Conservation (phyloP, 306 rosid species). For the Corylus avellana region DNA sequence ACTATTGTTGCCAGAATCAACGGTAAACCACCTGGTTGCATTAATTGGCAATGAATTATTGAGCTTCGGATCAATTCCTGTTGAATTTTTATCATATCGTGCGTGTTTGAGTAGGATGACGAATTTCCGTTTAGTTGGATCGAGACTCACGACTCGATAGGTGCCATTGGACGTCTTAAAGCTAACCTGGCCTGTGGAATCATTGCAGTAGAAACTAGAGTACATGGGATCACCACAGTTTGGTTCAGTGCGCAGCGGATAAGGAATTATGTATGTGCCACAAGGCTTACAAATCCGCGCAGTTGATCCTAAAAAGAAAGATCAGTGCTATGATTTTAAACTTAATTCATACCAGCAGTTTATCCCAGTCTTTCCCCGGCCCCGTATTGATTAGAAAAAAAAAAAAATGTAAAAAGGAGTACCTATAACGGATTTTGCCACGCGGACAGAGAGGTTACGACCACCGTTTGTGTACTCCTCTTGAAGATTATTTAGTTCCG, state of each 20-base stretch:
- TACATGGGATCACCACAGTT: slow-evolving; percentile 50
- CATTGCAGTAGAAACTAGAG: slow-evolving; percentile 27
- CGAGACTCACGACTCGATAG: slow-evolving; percentile 17
- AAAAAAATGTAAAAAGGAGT: not conserved
- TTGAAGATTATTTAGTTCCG: slow-evolving; percentile 12
- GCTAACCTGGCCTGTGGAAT: slow-evolving; percentile 7
- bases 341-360: no score
- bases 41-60: not conserved
- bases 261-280: slow-evolving; percentile 47
- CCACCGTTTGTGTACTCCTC: not conserved
- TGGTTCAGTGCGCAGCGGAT: slow-evolving; percentile 47
- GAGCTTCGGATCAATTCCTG: not conserved
- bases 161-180: slow-evolving; percentile 3
- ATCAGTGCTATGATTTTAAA: no score
- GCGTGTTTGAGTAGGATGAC: not conserved
- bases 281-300: slow-evolving; percentile 38
- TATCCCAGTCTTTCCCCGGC: no score
- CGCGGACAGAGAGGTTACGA: slow-evolving; percentile 13
- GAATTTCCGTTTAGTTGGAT: slow-evolving; percentile 8
- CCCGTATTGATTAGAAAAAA: no score
- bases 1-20: not conserved
- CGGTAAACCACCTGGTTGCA: not conserved
- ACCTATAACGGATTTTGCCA: slow-evolving; percentile 37
- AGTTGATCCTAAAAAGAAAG: slow-evolving; percentile 29
- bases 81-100: not conserved